Percentiles rank a stretch among this genome's conserved stretches.
These are phyloP conservation scores for Leccinum barrowsii DNA, from an alignment of 768 basidiomycete genomes.

Conservation along the genomic window DNA sequence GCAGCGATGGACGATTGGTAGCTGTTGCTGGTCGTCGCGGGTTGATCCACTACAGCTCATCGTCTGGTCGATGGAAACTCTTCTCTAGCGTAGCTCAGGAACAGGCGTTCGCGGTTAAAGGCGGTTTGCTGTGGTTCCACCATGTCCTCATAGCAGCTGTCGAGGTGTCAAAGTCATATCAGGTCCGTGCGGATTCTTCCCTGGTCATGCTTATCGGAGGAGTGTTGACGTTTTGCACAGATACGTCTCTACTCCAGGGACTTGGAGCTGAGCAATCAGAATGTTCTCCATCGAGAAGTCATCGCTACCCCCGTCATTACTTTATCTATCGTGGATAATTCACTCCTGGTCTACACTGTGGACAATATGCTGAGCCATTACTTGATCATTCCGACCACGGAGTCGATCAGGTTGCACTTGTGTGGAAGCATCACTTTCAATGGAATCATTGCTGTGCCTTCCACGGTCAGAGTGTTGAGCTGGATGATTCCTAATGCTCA, in stretches of 20 bases:
- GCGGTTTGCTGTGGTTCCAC: slow-evolving; percentile 95
- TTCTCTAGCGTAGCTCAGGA: slow-evolving; percentile 83
- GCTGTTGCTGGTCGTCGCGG: slow-evolving; percentile 91
- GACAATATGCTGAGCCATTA: slow-evolving; percentile 95
- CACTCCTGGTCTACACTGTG: slow-evolving; percentile 87
- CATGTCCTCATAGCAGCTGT: slow-evolving; percentile 91
- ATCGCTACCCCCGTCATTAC: slow-evolving; percentile 78
- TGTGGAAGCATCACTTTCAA: slow-evolving; percentile 95
- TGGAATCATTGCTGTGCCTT: slow-evolving; percentile 83
- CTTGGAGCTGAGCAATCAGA: slow-evolving; percentile 76
- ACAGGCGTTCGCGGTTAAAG: slow-evolving; percentile 80
- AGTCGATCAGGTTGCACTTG: slow-evolving; percentile 79
- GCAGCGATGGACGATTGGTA: slow-evolving; percentile 85
- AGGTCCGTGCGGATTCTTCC: slow-evolving; percentile 43
- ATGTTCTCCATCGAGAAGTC: slow-evolving; percentile 77
- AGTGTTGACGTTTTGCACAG: slow-evolving; percentile 38
- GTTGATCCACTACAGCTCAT: slow-evolving; percentile 89
- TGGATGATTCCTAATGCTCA: slow-evolving; percentile 96
- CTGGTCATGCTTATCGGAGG: neutral
- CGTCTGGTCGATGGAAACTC: slow-evolving; percentile 92
- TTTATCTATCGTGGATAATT: slow-evolving; percentile 91
- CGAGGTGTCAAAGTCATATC: slow-evolving; percentile 74
- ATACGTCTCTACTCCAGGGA: slow-evolving; percentile 94
- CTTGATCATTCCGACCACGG: slow-evolving; percentile 78
- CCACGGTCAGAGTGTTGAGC: slow-evolving; percentile 83